phyloP scores from a whole-genome alignment of 768 basidiomycete species.

The Suillus lakei region DNA sequence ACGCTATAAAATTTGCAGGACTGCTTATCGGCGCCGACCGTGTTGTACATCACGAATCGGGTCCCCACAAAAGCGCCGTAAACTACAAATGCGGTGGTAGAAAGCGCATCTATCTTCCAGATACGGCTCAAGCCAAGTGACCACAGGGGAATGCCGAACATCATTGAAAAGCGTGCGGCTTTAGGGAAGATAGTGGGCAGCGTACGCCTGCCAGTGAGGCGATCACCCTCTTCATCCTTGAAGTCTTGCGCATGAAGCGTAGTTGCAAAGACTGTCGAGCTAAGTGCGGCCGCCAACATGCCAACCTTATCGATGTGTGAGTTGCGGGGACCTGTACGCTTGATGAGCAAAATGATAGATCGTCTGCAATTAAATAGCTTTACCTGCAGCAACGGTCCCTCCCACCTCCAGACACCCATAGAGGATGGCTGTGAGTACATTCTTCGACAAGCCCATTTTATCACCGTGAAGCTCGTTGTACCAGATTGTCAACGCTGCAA shows the following conservation, averaged over 20 bases:
- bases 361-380: background rate
- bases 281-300: constrained; percentile 38
- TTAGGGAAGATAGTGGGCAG: constrained; percentile 50
- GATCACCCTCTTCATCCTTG: constrained; percentile 49
- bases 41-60: constrained; percentile 35
- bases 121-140: constrained; percentile 35
- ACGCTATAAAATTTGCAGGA: constrained; percentile 46
- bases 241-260: constrained; percentile 57
- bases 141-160: constrained; percentile 43
- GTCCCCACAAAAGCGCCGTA: constrained; percentile 40
- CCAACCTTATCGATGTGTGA: constrained; percentile 30
- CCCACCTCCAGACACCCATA: constrained; percentile 44
- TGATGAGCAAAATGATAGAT: background rate
- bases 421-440: constrained; percentile 43
- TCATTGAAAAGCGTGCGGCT: constrained; percentile 37
- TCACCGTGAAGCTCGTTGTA: constrained; percentile 46
- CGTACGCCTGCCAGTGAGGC: constrained; percentile 42
- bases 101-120: constrained; percentile 40
- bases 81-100: constrained; percentile 30
- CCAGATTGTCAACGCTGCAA: constrained; percentile 33
- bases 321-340: constrained; percentile 27
- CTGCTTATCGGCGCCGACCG: constrained; percentile 34
- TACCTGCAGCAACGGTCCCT: constrained; percentile 43
- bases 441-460: constrained; percentile 44
- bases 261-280: constrained; percentile 44